Conservation (phyloP, 2,329 filamentous ascomycete genomes). For the Aspergillus transmontanensis region DNA sequence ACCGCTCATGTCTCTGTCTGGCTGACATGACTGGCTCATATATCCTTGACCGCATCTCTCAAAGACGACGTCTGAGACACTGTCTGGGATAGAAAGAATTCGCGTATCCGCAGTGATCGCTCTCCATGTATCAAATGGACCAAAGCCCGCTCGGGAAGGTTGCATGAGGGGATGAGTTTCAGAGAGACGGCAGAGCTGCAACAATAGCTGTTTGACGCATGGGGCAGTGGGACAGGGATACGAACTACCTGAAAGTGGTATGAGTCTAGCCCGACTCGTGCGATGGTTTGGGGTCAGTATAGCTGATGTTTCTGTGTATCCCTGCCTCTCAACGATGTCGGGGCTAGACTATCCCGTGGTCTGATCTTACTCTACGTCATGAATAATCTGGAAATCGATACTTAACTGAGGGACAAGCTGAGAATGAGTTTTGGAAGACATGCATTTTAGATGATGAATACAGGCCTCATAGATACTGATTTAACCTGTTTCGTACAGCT, state of each 20-base stretch:
- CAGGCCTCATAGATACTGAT: background rate
- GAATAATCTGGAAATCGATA: background rate
- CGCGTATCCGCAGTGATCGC: background rate
- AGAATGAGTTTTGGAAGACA: background rate
- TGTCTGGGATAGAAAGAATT: background rate
- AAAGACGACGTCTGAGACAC: background rate
- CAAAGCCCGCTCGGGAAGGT: background rate
- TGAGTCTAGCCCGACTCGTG: background rate
- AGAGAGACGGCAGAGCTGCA: background rate
- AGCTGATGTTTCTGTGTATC: background rate
- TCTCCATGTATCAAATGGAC: background rate
- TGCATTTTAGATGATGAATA: rapidly evolving
- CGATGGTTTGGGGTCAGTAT: background rate
- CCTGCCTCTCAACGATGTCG: background rate
- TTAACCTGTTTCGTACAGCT: background rate
- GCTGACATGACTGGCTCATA: background rate
- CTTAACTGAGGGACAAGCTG: background rate
- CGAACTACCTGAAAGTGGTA: background rate
- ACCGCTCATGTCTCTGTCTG: background rate
- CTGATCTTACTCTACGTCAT: background rate
- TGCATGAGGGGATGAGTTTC: background rate
- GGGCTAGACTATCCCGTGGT: background rate
- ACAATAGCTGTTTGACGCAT: background rate
- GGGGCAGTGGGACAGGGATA: background rate
- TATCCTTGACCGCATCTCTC: background rate